phyloP scores from a whole-genome alignment of 768 basidiomycete species.

The Coprinopsis marcescibilis region DNA sequence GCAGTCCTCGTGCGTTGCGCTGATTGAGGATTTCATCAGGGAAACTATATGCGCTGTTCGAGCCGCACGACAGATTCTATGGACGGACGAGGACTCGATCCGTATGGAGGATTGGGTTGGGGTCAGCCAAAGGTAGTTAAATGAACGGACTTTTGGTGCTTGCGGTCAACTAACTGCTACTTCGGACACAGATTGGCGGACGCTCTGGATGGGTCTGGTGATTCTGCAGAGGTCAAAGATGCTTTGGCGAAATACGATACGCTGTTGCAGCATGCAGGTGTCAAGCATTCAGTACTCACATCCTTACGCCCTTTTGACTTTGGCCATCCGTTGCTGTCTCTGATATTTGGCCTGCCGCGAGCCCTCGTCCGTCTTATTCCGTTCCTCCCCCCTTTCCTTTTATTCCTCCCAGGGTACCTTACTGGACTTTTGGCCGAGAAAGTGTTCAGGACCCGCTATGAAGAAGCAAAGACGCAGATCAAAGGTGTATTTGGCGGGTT shows the following conservation, averaged over 20 bases:
- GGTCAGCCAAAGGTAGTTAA: conserved; percentile 51
- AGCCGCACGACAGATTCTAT: conserved; percentile 54
- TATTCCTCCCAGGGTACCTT: conserved; percentile 56
- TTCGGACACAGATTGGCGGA: background rate
- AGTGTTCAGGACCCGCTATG: conserved; percentile 40
- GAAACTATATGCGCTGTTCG: conserved; percentile 54
- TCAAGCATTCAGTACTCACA: conserved; percentile 44
- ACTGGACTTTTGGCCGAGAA: conserved; percentile 38
- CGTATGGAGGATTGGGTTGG: conserved; percentile 44
- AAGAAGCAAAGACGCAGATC: conserved; percentile 68
- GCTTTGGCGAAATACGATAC: conserved; percentile 52
- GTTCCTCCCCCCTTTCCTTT: conserved; percentile 40
- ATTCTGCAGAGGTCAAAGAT: conserved; percentile 29
- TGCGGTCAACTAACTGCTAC: background rate
- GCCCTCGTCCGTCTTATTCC: conserved; percentile 28
- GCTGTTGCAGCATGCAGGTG: conserved; percentile 43
- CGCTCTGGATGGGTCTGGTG: background rate
- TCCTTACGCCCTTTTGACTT: conserved; percentile 17
- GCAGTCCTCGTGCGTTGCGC: background rate
- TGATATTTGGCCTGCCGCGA: conserved; percentile 35
- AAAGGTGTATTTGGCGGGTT: conserved; percentile 57
- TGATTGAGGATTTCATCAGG: conserved; percentile 27
- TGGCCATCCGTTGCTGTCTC: conserved; percentile 18
- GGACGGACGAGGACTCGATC: conserved; percentile 42
- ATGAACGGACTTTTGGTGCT: background rate